These are phyloP conservation scores for Fusarium sororula DNA, from an alignment of 2,329 filamentous ascomycete species.

Conservation along the genomic window DNA sequence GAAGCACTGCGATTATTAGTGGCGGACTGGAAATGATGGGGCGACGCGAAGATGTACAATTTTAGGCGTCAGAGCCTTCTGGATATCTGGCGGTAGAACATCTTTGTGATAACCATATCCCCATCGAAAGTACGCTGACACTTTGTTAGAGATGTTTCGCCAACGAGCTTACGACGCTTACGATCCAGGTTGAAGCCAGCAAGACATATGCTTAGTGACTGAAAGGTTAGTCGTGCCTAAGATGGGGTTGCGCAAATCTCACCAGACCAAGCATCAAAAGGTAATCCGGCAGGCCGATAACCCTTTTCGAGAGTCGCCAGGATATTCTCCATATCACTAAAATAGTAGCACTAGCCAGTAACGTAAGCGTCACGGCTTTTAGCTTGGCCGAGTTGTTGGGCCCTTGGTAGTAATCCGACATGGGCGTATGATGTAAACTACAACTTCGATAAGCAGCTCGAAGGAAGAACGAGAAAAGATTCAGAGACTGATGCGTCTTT, in stretches of 20 bases:
- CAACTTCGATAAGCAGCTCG: background rate
- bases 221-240: background rate
- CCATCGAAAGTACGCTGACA: background rate
- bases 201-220: background rate
- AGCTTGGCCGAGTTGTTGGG: slow-evolving; percentile 1
- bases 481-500: background rate
- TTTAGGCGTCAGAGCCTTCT: background rate
- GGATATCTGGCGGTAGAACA: background rate
- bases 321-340: slow-evolving; percentile 1
- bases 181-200: slow-evolving; percentile 1
- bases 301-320: background rate
- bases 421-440: background rate
- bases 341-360: background rate
- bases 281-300: background rate
- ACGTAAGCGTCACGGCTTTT: background rate
- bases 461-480: background rate
- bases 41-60: background rate
- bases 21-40: accelerated
- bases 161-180: background rate
- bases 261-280: background rate
- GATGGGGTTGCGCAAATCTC: background rate
- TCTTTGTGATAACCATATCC: slow-evolving; percentile 4
- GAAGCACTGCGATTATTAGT: background rate
- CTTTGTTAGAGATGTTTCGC: background rate
- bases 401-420: background rate